A percentile compares a stretch with the other conserved stretches of the same genome.
Evolutionary conservation across 257 asterid genomes (phyloP).

Genomic region (Fraxinus americana): DNA sequence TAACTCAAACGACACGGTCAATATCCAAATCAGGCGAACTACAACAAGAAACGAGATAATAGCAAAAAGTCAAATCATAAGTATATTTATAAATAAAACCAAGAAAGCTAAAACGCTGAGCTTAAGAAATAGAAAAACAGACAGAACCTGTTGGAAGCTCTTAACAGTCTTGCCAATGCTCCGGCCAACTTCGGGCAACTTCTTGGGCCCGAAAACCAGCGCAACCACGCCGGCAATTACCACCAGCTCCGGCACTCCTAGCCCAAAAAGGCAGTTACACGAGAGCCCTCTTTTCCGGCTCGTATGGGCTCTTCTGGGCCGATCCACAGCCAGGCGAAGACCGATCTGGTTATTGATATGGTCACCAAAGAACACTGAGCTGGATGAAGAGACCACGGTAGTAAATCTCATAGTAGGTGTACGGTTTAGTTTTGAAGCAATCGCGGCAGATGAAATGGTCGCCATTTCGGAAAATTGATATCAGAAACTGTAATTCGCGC

Average conservation of each 20-base stretch:
- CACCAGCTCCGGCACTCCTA: slow-evolving; percentile 88
- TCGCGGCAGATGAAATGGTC: slow-evolving; percentile 28
- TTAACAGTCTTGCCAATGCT: slow-evolving; percentile 87
- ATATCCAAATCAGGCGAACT: background rate
- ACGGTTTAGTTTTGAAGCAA: slow-evolving; percentile 21
- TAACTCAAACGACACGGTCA: background rate
- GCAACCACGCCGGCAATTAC: slow-evolving; percentile 85
- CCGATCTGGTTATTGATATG: slow-evolving; percentile 26
- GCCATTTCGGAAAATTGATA: slow-evolving; percentile 31
- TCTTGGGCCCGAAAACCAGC: slow-evolving; percentile 81
- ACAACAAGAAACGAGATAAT: background rate
- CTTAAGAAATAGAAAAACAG: background rate
- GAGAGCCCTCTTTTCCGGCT: slow-evolving; percentile 48
- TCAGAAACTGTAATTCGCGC: no score
- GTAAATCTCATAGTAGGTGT: slow-evolving; percentile 29
- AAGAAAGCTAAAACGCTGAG: background rate
- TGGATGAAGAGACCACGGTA: slow-evolving; percentile 46
- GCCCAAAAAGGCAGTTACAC: slow-evolving; percentile 77
- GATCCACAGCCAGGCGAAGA: slow-evolving; percentile 29
- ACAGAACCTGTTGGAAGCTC: slow-evolving; percentile 84
- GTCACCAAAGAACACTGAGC: slow-evolving; percentile 58
- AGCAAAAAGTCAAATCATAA: background rate
- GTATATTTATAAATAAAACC: background rate
- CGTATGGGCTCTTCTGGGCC: slow-evolving; percentile 25
- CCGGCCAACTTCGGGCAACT: slow-evolving; percentile 85